phyloP scores from a whole-genome alignment of 2,329 filamentous ascomycete genomes.

The Karstenula rhodostoma region DNA sequence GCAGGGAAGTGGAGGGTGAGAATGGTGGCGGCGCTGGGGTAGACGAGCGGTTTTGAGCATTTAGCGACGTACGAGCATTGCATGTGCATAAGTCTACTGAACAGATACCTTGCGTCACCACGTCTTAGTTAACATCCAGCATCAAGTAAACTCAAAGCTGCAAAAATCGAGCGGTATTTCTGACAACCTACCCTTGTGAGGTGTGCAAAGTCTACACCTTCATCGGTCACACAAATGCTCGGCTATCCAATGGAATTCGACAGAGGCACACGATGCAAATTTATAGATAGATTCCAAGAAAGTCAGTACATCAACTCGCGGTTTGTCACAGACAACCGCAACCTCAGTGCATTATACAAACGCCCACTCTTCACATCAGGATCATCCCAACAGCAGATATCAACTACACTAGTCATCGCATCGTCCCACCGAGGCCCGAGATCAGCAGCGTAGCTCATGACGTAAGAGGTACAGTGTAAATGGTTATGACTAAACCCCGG shows the following conservation, averaged over 20 bases:
- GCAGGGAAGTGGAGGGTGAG: constrained; percentile 68
- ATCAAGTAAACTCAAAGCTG: no score
- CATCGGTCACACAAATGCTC: no score
- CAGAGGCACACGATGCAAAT: no score
- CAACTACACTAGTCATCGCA: not conserved
- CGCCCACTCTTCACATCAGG: not conserved
- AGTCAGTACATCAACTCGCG: no score
- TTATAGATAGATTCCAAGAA: no score
- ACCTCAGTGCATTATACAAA: not conserved
- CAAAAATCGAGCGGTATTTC: no score
- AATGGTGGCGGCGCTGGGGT: constrained; percentile 61
- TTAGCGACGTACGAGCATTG: not conserved
- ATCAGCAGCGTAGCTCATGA: not conserved
- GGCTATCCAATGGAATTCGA: no score
- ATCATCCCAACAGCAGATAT: not conserved
- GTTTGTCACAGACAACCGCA: not conserved
- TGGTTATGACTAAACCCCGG: not conserved
- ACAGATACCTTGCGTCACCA: not conserved
- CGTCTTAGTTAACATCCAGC: no score
- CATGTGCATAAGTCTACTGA: not conserved
- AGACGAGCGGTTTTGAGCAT: not conserved
- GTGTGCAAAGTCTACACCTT: no score
- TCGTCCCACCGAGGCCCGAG: no score
- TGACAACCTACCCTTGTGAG: no score
- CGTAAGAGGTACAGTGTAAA: not conserved